phyloP scores from a whole-genome alignment of 2,329 filamentous ascomycete genomes.

The Ascochyta viciae-villosae region DNA sequence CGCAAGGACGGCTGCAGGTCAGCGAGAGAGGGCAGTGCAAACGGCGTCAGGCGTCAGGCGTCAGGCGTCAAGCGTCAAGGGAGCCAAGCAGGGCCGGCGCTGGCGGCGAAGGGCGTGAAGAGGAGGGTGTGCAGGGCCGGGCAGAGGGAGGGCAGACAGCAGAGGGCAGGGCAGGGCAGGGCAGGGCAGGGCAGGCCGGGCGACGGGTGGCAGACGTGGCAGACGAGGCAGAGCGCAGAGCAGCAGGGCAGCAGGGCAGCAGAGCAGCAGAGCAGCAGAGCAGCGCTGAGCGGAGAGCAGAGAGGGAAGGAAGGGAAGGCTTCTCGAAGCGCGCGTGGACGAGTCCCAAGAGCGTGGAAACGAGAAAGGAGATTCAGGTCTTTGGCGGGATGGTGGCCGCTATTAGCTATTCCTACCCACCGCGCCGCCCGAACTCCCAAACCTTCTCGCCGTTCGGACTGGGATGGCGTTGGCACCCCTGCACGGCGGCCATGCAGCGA shows the following conservation, averaged over 20 bases:
- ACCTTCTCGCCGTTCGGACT: constrained; percentile 37
- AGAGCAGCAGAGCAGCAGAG: too few relatives aligned
- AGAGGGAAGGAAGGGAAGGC: constrained; percentile 23
- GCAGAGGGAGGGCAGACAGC: background rate
- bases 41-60: background rate
- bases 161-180: background rate
- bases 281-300: background rate
- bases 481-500: constrained; percentile 32
- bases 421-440: constrained; percentile 33
- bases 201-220: too few relatives aligned
- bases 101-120: background rate
- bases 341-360: constrained; percentile 43
- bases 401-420: constrained; percentile 43
- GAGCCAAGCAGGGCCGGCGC: constrained; percentile 8
- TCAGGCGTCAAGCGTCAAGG: background rate
- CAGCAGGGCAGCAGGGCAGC: too few relatives aligned
- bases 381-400: constrained; percentile 39
- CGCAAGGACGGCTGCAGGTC: constrained; percentile 44
- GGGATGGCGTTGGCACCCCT: constrained; percentile 28
- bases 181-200: background rate
- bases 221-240: too few relatives aligned
- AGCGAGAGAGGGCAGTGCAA: constrained; percentile 22
- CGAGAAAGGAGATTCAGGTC: constrained; percentile 45
- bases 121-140: background rate
- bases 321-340: constrained; percentile 43